Evolutionary conservation across 2,329 filamentous ascomycete genomes (phyloP).

Genomic region (Talaromyces sp.): DNA sequence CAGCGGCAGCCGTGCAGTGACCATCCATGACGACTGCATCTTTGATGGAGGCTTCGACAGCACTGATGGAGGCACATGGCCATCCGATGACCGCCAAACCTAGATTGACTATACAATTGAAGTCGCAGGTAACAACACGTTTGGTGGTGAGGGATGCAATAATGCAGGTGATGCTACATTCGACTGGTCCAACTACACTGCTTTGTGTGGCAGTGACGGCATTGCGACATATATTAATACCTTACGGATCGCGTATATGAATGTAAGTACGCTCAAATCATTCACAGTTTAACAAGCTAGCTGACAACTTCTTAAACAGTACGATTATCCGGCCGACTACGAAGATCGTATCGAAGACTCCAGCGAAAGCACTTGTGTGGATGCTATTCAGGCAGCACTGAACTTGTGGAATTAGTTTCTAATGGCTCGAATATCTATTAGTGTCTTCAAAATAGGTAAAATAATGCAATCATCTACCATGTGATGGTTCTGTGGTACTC

Average conservation of each 20-base stretch:
- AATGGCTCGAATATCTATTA: not conserved
- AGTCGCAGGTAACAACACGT: conserved; percentile 11
- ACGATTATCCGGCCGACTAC: not conserved
- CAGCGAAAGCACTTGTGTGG: not conserved
- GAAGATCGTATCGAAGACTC: not conserved
- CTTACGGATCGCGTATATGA: conserved; percentile 12
- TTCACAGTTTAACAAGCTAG: not conserved
- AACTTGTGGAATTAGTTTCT: not conserved
- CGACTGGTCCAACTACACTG: conserved; percentile 7
- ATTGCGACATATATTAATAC: conserved; percentile 10
- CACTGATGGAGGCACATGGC: conserved; percentile 12
- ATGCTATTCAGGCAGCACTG: not conserved
- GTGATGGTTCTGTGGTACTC: not conserved
- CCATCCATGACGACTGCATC: conserved; percentile 15
- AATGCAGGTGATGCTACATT: conserved; percentile 12
- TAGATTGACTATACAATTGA: conserved; percentile 12
- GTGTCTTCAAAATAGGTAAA: not conserved
- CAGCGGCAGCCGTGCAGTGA: conserved; percentile 9
- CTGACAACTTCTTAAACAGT: not conserved
- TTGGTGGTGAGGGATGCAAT: conserved; percentile 13
- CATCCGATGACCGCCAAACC: not conserved
- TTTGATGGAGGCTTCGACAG: conserved; percentile 13
- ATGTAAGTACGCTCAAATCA: not conserved
- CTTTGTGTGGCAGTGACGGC: conserved; percentile 12
- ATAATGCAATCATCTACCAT: not conserved